Evolutionary conservation across 768 basidiomycete species (phyloP), one percentile per base, ranked within the genome.

Genomic region (Dendrothele bispora): DNA sequence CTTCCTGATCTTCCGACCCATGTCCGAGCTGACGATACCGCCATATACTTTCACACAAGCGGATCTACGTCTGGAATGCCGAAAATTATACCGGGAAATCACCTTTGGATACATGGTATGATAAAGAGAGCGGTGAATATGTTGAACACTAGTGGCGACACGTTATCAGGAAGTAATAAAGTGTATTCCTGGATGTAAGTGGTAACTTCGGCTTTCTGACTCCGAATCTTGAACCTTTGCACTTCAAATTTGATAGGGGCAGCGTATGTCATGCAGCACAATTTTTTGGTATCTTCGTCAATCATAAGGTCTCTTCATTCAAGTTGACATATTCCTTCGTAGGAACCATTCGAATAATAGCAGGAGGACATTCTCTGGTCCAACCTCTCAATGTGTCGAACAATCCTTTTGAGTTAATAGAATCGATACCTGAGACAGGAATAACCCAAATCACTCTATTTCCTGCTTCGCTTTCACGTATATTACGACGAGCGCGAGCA

Each of bases 41-140:
- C 43, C 5, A 34, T 44, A n/a, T 28, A 28, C 27, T 29, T 30
- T 15, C 43, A 44, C n/a, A 44, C 43, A 11, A 44, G 43, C 25
- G 43, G 43, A 32, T 6, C 43, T 17, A 11, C 43, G 12, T 32
- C 26, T 27, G 43, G 43, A 7, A 28, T 14, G 24, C 8, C 24
- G 5, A 35, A 34, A 20, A 17, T 18, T 7, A 28, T 44, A 5
- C 43, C 43, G 4, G 5, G 27, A 7, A 27, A 10, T 30, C 27
- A 44, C 20, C 8, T 5, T 5, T 46, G 44, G 44, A 10, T 46
- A 12, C 21, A 46, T 14, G 22, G n/a, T 36, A n/a, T 46, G 7
- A 10, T 29, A 5, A n/a, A n/a, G 17, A 44, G 32, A 7, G 20
- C 27, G 5, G 27, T n/a, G n/a, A n/a, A n/a, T n/a, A n/a, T n/a